Conservation (phyloP, 75 land plant genomes). For the Picea sitchensis region DNA sequence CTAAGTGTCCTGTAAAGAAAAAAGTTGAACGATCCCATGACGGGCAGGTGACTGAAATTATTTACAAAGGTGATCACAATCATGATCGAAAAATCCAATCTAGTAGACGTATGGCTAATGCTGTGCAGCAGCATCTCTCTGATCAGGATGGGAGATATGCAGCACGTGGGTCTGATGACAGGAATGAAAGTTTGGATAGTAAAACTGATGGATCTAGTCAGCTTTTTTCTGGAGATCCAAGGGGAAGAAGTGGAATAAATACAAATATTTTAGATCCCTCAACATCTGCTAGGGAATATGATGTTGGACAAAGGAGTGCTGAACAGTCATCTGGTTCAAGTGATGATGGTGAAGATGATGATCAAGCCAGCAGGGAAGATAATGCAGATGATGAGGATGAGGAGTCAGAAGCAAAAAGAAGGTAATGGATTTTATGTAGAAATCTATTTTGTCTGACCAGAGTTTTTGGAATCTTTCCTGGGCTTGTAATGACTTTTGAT, state of each 20-base stretch:
- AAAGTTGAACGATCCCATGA: slow-evolving; percentile 81
- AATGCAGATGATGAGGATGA: slow-evolving; percentile 65
- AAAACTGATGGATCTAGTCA: slow-evolving; percentile 14
- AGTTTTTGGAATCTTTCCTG: slow-evolving; percentile 9
- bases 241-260: slow-evolving; percentile 5
- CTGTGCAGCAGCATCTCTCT: background rate
- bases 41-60: slow-evolving; percentile 81
- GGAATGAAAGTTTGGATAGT: slow-evolving; percentile 13
- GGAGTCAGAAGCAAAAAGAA: slow-evolving; percentile 74
- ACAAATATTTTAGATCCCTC: slow-evolving; percentile 14
- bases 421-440: slow-evolving; percentile 28
- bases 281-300: slow-evolving; percentile 24
- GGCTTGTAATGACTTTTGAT: background rate
- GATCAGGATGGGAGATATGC: slow-evolving; percentile 21
- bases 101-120: slow-evolving; percentile 30
- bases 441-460: background rate
- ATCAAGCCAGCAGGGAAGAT: slow-evolving; percentile 35
- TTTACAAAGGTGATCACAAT: slow-evolving; percentile 82
- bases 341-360: slow-evolving; percentile 67
- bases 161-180: slow-evolving; percentile 16
- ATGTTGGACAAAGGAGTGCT: slow-evolving; percentile 28
- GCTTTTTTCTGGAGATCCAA: slow-evolving; percentile 13
- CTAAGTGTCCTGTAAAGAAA: slow-evolving; percentile 77
- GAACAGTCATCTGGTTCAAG: slow-evolving; percentile 72
- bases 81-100: slow-evolving; percentile 55